A percentile compares a stretch with the other conserved stretches of the same genome.
Conservation (phyloP, 768 basidiomycete genomes). For the Suillus ampliporus region DNA sequence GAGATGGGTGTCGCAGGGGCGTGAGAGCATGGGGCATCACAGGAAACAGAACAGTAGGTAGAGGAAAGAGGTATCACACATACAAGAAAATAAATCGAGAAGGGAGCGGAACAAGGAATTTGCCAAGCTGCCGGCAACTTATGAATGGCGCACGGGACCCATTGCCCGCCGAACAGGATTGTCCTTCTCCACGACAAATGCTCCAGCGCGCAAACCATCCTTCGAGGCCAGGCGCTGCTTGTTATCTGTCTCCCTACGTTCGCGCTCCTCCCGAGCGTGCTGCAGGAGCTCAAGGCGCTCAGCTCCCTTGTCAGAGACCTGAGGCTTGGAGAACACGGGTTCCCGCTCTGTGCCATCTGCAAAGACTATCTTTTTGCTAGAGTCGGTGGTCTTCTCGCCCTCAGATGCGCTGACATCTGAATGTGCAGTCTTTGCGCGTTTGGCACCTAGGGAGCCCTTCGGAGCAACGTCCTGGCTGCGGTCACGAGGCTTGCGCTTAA, state of each 20-base stretch:
- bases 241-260: conserved; percentile 27
- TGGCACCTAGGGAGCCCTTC: conserved; percentile 14
- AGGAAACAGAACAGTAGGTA: not conserved
- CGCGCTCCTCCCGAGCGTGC: conserved; percentile 30
- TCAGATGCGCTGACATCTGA: conserved; percentile 20
- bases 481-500: conserved; percentile 35
- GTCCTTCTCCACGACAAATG: conserved; percentile 32
- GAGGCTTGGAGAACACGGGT: conserved; percentile 15
- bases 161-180: conserved; percentile 37
- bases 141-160: conserved; percentile 25
- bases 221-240: conserved; percentile 29
- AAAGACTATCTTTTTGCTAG: conserved; percentile 8
- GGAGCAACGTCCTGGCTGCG: conserved; percentile 25
- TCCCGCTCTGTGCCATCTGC: conserved; percentile 13
- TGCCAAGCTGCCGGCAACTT: not conserved
- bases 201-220: conserved; percentile 38
- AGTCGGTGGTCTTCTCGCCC: conserved; percentile 20
- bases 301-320: conserved; percentile 6
- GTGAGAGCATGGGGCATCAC: not conserved
- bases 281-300: conserved; percentile 12
- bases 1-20: conserved; percentile 5
- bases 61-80: conserved; percentile 4
- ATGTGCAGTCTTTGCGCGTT: conserved; percentile 18
- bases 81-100: conserved; percentile 7
- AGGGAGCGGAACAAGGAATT: not conserved